A percentile compares a stretch with the other conserved stretches of the same genome.
Conservation (phyloP, 768 basidiomycete species). For the Leccinum pellstonianum region DNA sequence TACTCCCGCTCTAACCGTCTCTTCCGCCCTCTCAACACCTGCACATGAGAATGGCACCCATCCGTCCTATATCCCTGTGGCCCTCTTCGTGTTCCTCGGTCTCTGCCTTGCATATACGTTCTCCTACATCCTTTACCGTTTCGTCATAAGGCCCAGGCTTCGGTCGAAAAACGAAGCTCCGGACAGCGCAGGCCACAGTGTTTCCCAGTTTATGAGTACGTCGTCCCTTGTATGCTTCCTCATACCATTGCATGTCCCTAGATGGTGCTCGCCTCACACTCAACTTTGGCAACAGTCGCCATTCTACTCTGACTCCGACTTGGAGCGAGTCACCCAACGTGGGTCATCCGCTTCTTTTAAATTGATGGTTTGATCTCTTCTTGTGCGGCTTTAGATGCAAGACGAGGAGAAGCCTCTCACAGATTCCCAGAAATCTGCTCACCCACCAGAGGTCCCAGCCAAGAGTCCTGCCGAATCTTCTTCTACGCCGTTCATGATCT, state of each 20-base stretch:
- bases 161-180: constrained; percentile 12
- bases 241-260: not conserved
- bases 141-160: constrained; percentile 20
- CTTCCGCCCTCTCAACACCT: constrained; percentile 7
- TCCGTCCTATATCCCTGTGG: constrained; percentile 18
- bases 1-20: not conserved
- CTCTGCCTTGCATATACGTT: constrained; percentile 27
- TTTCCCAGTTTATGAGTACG: constrained; percentile 30
- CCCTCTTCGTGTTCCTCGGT: constrained; percentile 24
- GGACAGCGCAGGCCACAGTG: constrained; percentile 22
- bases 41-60: not conserved
- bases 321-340: constrained; percentile 13
- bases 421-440: constrained; percentile 5
- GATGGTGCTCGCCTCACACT: constrained; percentile 29
- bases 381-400: constrained; percentile 5
- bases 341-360: constrained; percentile 1
- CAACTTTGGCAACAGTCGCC: constrained; percentile 12
- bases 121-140: constrained; percentile 29
- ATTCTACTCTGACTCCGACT: not conserved
- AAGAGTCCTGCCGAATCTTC: constrained; percentile 16
- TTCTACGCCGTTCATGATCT: constrained; percentile 12
- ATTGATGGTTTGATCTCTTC: not conserved
- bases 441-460: constrained; percentile 1
- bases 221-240: not conserved
- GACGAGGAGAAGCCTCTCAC: constrained; percentile 21